Percentiles rank a stretch among this genome's conserved stretches.
Conservation (phyloP, 2,329 filamentous ascomycete genomes). For the Pseudohalonectria lignicola region DNA sequence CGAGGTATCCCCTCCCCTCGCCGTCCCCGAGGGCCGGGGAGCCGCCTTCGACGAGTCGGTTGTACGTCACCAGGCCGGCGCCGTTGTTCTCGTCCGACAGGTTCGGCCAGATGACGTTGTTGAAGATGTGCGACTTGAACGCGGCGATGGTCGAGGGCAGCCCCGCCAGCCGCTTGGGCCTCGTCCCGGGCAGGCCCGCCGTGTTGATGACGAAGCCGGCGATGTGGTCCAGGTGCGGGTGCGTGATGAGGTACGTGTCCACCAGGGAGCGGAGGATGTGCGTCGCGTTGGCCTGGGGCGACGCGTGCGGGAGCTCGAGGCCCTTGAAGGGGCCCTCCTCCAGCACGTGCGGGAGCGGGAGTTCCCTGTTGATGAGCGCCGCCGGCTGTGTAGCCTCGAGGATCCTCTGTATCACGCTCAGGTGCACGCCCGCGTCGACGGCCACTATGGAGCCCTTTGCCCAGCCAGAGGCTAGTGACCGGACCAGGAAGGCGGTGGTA, state of each 20-base stretch:
- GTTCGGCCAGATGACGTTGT: slow-evolving; percentile 97
- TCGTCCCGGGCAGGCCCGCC: slow-evolving; percentile 67
- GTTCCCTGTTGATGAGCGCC: slow-evolving; percentile 18
- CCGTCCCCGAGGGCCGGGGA: slow-evolving; percentile 75
- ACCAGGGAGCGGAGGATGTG: slow-evolving; percentile 71
- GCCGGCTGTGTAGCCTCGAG: slow-evolving; percentile 45
- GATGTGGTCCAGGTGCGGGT: slow-evolving; percentile 94
- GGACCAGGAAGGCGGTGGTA: slow-evolving; percentile 79
- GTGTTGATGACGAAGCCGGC: slow-evolving; percentile 90
- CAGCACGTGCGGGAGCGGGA: slow-evolving; percentile 41
- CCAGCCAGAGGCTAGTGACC: slow-evolving; percentile 72
- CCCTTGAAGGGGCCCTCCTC: slow-evolving; percentile 69
- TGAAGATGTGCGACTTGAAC: slow-evolving; percentile 91
- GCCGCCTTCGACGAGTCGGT: slow-evolving; percentile 78
- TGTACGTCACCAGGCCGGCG: slow-evolving; percentile 83
- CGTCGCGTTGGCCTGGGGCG: slow-evolving; percentile 65
- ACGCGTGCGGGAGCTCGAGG: slow-evolving; percentile 55
- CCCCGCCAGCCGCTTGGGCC: slow-evolving; percentile 77
- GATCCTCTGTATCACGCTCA: slow-evolving; percentile 74
- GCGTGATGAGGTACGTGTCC: slow-evolving; percentile 84
- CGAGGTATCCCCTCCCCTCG: slow-evolving; percentile 71
- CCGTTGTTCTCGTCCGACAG: slow-evolving; percentile 92
- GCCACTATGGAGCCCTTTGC: slow-evolving; percentile 71
- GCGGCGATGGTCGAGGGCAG: slow-evolving; percentile 83
- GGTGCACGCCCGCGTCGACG: slow-evolving; percentile 87